phyloP scores from a whole-genome alignment of 495 filamentous ascomycete species.

The Oleoguttula mirabilis region DNA sequence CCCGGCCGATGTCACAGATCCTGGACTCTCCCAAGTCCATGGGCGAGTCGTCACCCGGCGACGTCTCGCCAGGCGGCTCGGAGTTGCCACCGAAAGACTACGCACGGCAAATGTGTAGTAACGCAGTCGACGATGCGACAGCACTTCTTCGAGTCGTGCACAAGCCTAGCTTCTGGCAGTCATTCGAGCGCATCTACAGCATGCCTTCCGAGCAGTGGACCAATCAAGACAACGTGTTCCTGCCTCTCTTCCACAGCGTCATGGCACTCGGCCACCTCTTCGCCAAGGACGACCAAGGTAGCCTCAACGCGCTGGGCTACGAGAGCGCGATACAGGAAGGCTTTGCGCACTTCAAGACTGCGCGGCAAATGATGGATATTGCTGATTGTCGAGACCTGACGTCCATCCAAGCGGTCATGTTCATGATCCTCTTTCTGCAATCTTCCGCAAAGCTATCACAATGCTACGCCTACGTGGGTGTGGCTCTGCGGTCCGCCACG shows the following conservation, averaged over 20 bases:
- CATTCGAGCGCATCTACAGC: conserved; percentile 70
- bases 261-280: conserved; percentile 85
- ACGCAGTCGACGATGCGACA: conserved; percentile 72
- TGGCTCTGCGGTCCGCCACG: conserved; percentile 73
- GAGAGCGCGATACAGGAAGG: conserved; percentile 69
- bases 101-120: conserved; percentile 57
- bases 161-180: conserved; percentile 67
- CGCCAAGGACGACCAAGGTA: conserved; percentile 38
- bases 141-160: conserved; percentile 80
- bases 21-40: conserved; percentile 62
- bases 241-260: conserved; percentile 72
- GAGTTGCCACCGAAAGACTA: conserved; percentile 55
- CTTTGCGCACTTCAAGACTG: conserved; percentile 75
- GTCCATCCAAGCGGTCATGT: conserved; percentile 75
- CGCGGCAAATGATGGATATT: conserved; percentile 73
- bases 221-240: conserved; percentile 64
- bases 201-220: conserved; percentile 53
- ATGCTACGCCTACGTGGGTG: conserved; percentile 87
- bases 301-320: conserved; percentile 46
- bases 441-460: conserved; percentile 82
- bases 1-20: conserved; percentile 37
- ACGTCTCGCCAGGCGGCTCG: conserved; percentile 10
- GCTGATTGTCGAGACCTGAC: conserved; percentile 81
- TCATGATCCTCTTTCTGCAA: conserved; percentile 89
- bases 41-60: conserved; percentile 48